phyloP scores from a whole-genome alignment of 176 grass and related monocot genomes.

The Metroxylon sagu region DNA sequence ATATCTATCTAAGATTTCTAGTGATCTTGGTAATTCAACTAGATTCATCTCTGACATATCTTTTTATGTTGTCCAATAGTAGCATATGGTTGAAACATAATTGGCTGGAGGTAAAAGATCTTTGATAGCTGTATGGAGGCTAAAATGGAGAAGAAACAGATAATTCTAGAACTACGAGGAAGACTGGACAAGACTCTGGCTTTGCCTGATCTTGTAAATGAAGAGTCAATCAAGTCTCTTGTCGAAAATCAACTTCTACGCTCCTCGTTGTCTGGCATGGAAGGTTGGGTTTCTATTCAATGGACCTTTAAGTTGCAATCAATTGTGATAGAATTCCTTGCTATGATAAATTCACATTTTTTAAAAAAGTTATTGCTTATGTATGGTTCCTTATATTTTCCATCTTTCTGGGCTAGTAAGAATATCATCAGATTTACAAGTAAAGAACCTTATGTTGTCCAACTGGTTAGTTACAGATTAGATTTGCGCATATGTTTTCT shows the following conservation, averaged over 20 bases:
- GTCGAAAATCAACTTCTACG: constrained; percentile 51
- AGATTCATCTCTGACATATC: too few species aligned
- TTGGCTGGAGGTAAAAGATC: not conserved
- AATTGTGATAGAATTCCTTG: too few species aligned
- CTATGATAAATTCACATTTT: not conserved
- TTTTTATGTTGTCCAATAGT: too few species aligned
- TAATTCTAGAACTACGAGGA: constrained; percentile 47
- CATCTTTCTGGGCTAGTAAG: too few species aligned
- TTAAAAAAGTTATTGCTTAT: not conserved
- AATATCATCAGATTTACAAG: too few species aligned
- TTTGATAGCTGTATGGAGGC: not conserved
- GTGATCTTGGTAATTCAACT: too few species aligned
- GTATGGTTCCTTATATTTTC: too few species aligned
- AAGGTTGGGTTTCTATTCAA: constrained; percentile 35
- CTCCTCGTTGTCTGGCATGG: constrained; percentile 18
- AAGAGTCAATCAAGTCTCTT: constrained; percentile 43
- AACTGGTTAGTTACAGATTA: too few species aligned
- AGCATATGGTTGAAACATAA: not conserved
- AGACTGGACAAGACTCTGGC: constrained; percentile 53
- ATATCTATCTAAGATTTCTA: too few species aligned
- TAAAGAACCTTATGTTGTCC: too few species aligned
- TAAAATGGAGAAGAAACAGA: constrained; percentile 64
- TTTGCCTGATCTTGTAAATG: constrained; percentile 54
- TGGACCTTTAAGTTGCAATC: not conserved
- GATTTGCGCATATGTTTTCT: too few species aligned